Percentiles rank a stretch among this genome's conserved stretches.
These are phyloP conservation scores for Monosporascus sp. DNA, from an alignment of 2,329 filamentous ascomycete genomes.

Conservation along the genomic window DNA sequence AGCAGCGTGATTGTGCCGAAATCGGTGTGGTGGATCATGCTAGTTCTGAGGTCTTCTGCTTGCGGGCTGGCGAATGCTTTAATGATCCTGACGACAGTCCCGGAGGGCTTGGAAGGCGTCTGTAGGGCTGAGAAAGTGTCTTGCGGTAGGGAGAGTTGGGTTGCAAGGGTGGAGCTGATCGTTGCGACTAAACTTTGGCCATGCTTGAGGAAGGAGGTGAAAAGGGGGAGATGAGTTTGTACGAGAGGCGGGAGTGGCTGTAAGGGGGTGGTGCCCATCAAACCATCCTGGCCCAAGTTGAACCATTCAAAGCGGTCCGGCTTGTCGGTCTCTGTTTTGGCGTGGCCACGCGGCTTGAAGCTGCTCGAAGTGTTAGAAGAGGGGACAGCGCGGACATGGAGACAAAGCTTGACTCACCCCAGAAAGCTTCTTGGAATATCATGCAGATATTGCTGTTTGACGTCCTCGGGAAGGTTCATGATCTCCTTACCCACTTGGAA, in stretches of 20 bases:
- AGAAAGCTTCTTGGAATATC: constrained; percentile 10
- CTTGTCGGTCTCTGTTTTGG: constrained; percentile 17
- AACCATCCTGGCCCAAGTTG: constrained; percentile 24
- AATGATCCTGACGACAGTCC: constrained; percentile 16
- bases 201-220: constrained; percentile 11
- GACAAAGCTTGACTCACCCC: constrained; percentile 4
- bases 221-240: neutral
- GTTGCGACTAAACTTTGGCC: constrained; percentile 9
- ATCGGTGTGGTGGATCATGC: constrained; percentile 29
- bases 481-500: constrained; percentile 6
- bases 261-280: constrained; percentile 15
- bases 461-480: constrained; percentile 4
- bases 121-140: constrained; percentile 21
- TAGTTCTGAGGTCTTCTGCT: constrained; percentile 14
- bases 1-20: constrained; percentile 32
- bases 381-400: neutral
- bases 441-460: constrained; percentile 7
- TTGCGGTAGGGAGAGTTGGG: constrained; percentile 17
- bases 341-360: constrained; percentile 11
- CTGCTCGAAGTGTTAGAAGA: neutral
- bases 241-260: constrained; percentile 10
- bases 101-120: constrained; percentile 19
- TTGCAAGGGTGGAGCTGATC: constrained; percentile 15
- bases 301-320: constrained; percentile 26
- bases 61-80: constrained; percentile 10